Base-by-base conservation (phyloP, 2,329 filamentous ascomycete species). In the Sporothrix brunneoviolacea region DNA sequence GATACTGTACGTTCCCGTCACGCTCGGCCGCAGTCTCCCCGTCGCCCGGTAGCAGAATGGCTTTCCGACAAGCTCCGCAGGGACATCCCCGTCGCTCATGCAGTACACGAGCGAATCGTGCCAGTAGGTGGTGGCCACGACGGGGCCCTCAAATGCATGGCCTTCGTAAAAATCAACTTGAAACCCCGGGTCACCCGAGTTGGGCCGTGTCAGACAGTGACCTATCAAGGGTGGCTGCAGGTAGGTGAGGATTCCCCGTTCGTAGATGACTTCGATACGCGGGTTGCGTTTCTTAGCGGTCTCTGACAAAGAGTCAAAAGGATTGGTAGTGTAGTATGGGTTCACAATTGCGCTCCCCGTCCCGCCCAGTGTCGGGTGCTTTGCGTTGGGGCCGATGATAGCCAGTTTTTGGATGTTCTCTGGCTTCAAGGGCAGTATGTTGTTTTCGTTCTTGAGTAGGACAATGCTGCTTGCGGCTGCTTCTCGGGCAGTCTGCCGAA, bases 31-130 rank as follows among this genome's bases (percentile, higher is more conserved):
- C 38, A 65, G 48, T 3, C 59, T 27, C 9, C 63, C 62, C 4
- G 52, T 58, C 7, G 58, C 60, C 8, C 60, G 56, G 50, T 64
- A 63, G 32, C 59, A 61, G 43, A 63, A 61, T 21, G 54, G 48
- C 45, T 57, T 60, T 1, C 62, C 62, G 12, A 58, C 45, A 2
- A 56, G 43, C 15, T 7, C 13, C 3, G 32, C 37, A 21, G 57
- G 54, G 3, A 48, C 51, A 38, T 57, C 57, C 13, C 55, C 56
- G 37, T 58, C 57, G 47, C 54, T 55, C 57, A 57, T 59, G 39
- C 58, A 42, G 40, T 53, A 59, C 8, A 59, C 18, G 33, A 52
- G 28, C 2, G 58, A 55, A 35, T 54, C 45, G 15, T 55, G 48
- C 57, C 58, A 58, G 16, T 53, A 16, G 1, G 50, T 38, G 4